Base-by-base conservation (phyloP, 2,329 filamentous ascomycete genomes). In the Dothidotthia symphoricarpi region DNA sequence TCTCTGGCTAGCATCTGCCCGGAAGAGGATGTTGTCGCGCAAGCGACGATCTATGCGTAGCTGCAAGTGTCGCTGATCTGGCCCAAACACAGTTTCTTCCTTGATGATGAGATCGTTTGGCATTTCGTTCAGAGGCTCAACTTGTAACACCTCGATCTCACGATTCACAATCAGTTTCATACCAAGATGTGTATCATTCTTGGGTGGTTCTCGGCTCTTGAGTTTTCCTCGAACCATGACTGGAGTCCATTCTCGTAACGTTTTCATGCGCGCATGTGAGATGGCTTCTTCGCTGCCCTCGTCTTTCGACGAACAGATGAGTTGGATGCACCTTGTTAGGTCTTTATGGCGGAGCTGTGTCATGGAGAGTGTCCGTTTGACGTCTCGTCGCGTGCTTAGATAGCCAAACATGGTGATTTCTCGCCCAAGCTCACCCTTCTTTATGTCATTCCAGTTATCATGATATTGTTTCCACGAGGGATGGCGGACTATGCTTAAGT, bases 11-110 rank as follows among this genome's bases (percentile, higher is more conserved):
- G 84, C 74, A 49, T 74, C 72, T 16, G 80, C 75, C n/a, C 94
- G 80, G 47, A 91, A 83, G 1, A 72, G 64, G 3, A 98, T 74
- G 3, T 89, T 80, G 1, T 83, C 69, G 15, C 80, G 78, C 4
- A 96, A 71, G 14, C 77, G 69, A 6, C 70, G 64, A 38, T 89
- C 82, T 36, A 87, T 91, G 19, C 90, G 82, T 29, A 98, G 75
- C 54, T 97, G 89, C 13, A 96, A 70, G 66, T 97, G 87, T 15
- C 93, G 82, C 40, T 85, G 78, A 32, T 86, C 78, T 0, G 83
- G 80, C 0, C 85, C 77, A 57, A 93, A 95, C 0, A 82, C 75
- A 2, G 85, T 86, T 31, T 85, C 82, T 12, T 81, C 72, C 2
- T 84, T 86, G 45, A 94, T 80, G 42, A 93, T 83, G 39, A 95